Base-by-base conservation (phyloP, 129 eudicot genomes). In the Tagetes patula region DNA sequence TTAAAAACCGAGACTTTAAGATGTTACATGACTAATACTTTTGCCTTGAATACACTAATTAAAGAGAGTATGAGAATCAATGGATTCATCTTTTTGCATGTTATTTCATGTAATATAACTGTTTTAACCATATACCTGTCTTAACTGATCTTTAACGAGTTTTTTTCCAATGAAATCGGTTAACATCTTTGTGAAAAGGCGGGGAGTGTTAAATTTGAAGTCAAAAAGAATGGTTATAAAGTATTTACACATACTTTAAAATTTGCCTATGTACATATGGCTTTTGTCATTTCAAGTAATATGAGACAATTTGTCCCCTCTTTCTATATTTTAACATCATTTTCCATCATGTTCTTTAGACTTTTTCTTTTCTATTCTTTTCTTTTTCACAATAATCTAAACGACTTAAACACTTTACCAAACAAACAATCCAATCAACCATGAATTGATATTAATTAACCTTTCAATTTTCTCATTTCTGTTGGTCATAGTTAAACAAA, bases 291-390 rank as follows among this genome's bases (percentile, higher is more conserved):
- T 71, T 79, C 82, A 79, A 72, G 78, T 79, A 33, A 55, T 55
- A 20, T 72, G 64, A 56, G 77, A 71, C 82, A 79, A 72, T 58
- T 79, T 72, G 78, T 79, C 82, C 68, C 74, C 63, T 3, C 63
- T 79, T 72, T 72, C 70, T 45, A 66, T 72, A 65, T 71, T 46
- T 34, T 66, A 78, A 71, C 82, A 78, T 78, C 64, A 70, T 61
- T 49, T 70, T 70, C 65, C 82, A 77, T 77, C 78, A 79, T 79
- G 67, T 65, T 79, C 82, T 31, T 72, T 72, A 58, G 82, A 79
- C 82, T 79, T 79, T 78, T 64, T 54, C 43, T 58, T 77, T 79
- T 65, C 68, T 10, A 71, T 65, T 61, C 56, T 36, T 65, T 67
- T 72, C 63, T 65, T 71, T 79, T 45, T 54, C 32, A 60, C 63